Base-by-base conservation (phyloP, 164 flowering plant species). In the Akebia trifoliata region DNA sequence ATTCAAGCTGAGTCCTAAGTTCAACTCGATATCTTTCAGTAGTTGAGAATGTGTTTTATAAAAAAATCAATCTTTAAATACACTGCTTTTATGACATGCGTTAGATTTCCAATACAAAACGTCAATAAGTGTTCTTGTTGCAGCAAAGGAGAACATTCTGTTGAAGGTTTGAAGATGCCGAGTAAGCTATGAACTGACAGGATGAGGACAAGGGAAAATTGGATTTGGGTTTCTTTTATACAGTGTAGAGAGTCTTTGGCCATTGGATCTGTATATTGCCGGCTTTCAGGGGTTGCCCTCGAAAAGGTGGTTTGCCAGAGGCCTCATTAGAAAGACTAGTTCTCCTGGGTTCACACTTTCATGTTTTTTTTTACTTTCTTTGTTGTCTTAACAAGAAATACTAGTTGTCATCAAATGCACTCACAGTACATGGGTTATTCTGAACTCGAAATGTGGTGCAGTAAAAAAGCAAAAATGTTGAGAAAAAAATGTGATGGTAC, bases 71-170 rank as follows among this genome's bases (percentile, higher is more conserved):
- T n/a, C n/a, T n/a, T n/a, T n/a, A n/a, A n/a, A n/a, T n/a, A n/a
- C n/a, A n/a, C n/a, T n/a, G n/a, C n/a, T n/a, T n/a, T 38, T 11
- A 2, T 52, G 40, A 52, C 40, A 28, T 35, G 34, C 6, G 9
- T 22, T 11, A 1, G 25, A 52, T 22, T 11, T 39, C 8, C 26
- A 6, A 43, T 18, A 7, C 8, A 43, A 5, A 43, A 43, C 1
- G 22, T 29, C 35, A 25, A 25, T 2, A 9, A 45, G 22, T 8
- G 15, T 57, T 58, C 22, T 29, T 58, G 18, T 36, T 58, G 62
- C 43, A 58, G 62, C 31, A 37, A 58, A 58, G 44, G 21, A 58
- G 62, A 47, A 6, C 47, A 4, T 58, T 58, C 32, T 58, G 62
- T 34, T 58, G 48, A 40, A 31, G 42, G 28, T 56, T 42, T 18